Conservation (phyloP, 2,329 filamentous ascomycete species). For the Sporothrix variecibatus region DNA sequence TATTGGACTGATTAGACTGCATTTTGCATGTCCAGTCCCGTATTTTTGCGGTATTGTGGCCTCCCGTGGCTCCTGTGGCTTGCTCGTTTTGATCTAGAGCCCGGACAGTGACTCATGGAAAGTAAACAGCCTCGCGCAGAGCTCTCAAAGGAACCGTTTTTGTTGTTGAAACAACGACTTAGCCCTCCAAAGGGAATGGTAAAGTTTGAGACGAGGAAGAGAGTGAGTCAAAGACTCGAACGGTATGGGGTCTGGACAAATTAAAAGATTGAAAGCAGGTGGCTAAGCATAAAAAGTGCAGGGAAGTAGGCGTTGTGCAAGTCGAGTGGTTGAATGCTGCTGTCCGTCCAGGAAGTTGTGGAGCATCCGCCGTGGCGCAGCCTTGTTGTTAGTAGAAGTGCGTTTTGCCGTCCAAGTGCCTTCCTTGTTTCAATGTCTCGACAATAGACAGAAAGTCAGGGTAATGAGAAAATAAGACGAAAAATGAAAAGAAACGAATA, state of each 20-base stretch:
- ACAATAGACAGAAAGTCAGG: background rate
- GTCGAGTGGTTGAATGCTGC: background rate
- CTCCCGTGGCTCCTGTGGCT: background rate
- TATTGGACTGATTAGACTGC: background rate
- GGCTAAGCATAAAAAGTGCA: slow-evolving; percentile 13
- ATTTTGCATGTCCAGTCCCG: background rate
- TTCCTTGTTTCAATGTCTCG: background rate
- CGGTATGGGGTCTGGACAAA: background rate
- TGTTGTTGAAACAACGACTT: background rate
- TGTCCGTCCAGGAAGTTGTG: background rate
- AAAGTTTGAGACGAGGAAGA: background rate
- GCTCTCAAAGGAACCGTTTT: background rate
- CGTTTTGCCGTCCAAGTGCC: background rate
- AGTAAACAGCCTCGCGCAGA: background rate
- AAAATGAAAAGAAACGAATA: background rate
- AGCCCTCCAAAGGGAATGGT: background rate
- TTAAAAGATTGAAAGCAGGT: background rate
- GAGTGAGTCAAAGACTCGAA: slow-evolving; percentile 13
- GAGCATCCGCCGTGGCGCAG: slow-evolving; percentile 16
- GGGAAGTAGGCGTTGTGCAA: background rate
- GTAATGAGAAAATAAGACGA: background rate
- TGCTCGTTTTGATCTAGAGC: background rate
- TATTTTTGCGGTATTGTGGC: background rate
- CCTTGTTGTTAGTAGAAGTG: background rate
- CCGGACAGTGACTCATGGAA: slow-evolving; percentile 25